These are phyloP conservation scores for Geum urbanum DNA, from an alignment of 306 rosid species.

Conservation along the genomic window DNA sequence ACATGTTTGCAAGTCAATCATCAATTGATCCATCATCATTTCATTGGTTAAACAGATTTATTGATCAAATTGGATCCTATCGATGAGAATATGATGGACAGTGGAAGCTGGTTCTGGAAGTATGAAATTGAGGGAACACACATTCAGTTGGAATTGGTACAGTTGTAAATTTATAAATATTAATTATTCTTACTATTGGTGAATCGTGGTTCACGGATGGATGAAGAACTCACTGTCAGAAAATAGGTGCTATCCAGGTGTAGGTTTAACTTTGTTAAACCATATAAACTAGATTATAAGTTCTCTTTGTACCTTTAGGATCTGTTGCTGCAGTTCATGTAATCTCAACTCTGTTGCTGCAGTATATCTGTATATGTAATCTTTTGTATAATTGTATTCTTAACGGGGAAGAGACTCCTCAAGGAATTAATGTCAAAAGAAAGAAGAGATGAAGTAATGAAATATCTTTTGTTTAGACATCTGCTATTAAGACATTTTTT, in stretches of 20 bases:
- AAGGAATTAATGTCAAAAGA: constrained; percentile 33
- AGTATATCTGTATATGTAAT: background rate
- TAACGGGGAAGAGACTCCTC: constrained; percentile 11
- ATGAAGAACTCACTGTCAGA: constrained; percentile 32
- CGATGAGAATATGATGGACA: constrained; percentile 50
- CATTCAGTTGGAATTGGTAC: constrained; percentile 59
- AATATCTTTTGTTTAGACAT: constrained; percentile 9
- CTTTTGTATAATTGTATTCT: background rate
- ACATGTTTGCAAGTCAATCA: background rate
- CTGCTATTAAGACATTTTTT: background rate
- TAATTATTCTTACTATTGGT: constrained; percentile 36
- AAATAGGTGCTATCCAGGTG: constrained; percentile 6
- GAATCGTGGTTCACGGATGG: constrained; percentile 83
- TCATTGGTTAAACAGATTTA: constrained; percentile 40
- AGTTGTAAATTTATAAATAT: constrained; percentile 34
- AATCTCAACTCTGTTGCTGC: background rate
- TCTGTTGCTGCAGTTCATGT: constrained; percentile 9
- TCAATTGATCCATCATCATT: constrained; percentile 5
- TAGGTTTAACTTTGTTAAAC: constrained; percentile 75
- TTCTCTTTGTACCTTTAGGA: constrained; percentile 23
- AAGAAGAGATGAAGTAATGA: constrained; percentile 21
- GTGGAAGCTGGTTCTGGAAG: constrained; percentile 89
- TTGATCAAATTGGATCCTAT: constrained; percentile 49
- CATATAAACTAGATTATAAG: constrained; percentile 12
- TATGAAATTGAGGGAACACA: constrained; percentile 61